Conservation (phyloP, 2,329 filamentous ascomycete species). For the Mycosphaerella sp. region DNA sequence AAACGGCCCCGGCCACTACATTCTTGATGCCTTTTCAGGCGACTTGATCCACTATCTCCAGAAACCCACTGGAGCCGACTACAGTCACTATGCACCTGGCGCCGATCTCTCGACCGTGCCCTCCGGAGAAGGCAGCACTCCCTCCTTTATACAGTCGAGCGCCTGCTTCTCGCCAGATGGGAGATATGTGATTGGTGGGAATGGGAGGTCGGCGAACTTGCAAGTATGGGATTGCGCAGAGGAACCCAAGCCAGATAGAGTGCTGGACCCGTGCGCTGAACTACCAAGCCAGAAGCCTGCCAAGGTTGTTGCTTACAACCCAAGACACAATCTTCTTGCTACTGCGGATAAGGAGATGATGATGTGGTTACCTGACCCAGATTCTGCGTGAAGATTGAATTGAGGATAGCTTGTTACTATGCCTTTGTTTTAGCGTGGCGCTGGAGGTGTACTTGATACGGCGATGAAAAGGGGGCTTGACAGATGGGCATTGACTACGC, state of each 20-base stretch:
- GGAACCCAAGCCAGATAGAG: slow-evolving; percentile 51
- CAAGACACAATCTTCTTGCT: slow-evolving; percentile 83
- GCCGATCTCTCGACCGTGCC: slow-evolving; percentile 25
- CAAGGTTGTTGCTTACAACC: slow-evolving; percentile 79
- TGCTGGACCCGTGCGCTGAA: slow-evolving; percentile 57
- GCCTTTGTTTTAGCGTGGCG: background rate
- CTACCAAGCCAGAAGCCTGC: slow-evolving; percentile 60
- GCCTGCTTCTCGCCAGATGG: slow-evolving; percentile 87
- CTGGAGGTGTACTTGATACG: background rate
- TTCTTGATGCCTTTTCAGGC: slow-evolving; percentile 90
- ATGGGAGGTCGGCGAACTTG: slow-evolving; percentile 57
- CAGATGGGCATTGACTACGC: too few relatives aligned
- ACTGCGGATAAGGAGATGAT: slow-evolving; percentile 75
- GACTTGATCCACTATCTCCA: slow-evolving; percentile 45
- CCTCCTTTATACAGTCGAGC: slow-evolving; percentile 55
- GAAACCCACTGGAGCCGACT: slow-evolving; percentile 25
- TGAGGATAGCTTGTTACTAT: background rate
- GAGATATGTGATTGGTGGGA: slow-evolving; percentile 79
- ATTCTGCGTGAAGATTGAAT: background rate
- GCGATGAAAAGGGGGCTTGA: background rate
- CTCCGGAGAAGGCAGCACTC: slow-evolving; percentile 49
- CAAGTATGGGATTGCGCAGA: slow-evolving; percentile 74
- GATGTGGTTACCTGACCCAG: slow-evolving; percentile 36
- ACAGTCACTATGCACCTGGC: slow-evolving; percentile 35
- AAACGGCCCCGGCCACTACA: slow-evolving; percentile 75